These are phyloP conservation scores for Lecanosticta acicola DNA, from an alignment of 2,329 filamentous ascomycete species.

Conservation along the genomic window DNA sequence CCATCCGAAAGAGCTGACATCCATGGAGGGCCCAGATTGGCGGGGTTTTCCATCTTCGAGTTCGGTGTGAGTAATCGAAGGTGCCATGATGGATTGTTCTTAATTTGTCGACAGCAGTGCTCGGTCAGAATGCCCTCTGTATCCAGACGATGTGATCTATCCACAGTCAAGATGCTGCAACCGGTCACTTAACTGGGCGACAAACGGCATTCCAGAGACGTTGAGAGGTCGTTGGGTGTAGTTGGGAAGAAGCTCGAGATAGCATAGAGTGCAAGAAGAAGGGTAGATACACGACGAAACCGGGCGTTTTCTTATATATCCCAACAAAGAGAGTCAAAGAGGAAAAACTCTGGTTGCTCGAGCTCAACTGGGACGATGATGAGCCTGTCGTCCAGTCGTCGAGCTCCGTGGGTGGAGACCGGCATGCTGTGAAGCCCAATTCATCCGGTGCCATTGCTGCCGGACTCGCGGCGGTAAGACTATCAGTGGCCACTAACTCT, in stretches of 20 bases:
- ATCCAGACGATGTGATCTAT: conserved; percentile 3
- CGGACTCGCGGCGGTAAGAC: too few species aligned
- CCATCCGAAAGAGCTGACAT: conserved; percentile 12
- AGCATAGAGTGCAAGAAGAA: too few species aligned
- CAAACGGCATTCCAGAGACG: conserved; percentile 8
- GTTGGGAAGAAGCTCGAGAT: too few species aligned
- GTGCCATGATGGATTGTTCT: conserved; percentile 3
- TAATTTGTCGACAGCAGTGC: neutral
- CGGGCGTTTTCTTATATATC: conserved; percentile 1
- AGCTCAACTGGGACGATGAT: conserved; percentile 2
- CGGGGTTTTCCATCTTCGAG: neutral
- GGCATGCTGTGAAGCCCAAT: too few species aligned
- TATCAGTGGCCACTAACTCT: too few species aligned
- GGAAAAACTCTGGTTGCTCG: conserved; percentile 7
- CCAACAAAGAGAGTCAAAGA: neutral
- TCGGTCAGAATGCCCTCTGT: neutral
- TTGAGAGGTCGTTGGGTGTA: neutral
- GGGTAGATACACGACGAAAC: too few species aligned
- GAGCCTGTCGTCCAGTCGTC: conserved; percentile 8
- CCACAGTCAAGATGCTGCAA: conserved; percentile 14
- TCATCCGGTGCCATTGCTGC: too few species aligned
- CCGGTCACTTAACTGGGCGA: conserved; percentile 9
- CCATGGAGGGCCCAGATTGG: conserved; percentile 4
- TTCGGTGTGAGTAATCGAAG: conserved; percentile 1
- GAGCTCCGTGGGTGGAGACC: neutral